Percentiles rank a stretch among this genome's conserved stretches.
These are phyloP conservation scores for Serendipita sp. DNA, from an alignment of 768 basidiomycete genomes.

Conservation along the genomic window DNA sequence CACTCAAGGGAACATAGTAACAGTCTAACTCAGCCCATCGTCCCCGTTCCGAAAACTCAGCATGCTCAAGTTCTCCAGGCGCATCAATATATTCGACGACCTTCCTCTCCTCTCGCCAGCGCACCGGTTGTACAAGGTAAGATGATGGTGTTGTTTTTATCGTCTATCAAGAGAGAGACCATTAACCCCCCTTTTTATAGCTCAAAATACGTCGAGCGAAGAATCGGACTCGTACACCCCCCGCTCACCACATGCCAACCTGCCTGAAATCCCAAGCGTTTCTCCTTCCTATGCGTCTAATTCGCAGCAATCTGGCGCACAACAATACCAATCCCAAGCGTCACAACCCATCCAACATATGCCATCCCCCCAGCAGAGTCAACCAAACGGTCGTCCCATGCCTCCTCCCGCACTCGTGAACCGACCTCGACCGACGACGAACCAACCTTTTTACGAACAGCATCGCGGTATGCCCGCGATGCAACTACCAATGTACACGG, in stretches of 20 bases:
- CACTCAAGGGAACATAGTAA: neutral
- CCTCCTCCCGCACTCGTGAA: neutral
- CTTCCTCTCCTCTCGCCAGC: constrained; percentile 1
- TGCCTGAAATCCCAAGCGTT: constrained; percentile 1
- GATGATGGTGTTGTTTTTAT: neutral
- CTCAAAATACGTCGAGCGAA: constrained; percentile 1
- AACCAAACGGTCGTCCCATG: neutral
- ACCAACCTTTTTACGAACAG: neutral
- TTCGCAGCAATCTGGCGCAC: neutral
- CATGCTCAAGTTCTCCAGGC: neutral
- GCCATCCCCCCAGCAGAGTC: neutral
- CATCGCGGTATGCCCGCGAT: constrained; percentile 4
- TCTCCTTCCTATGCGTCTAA: neutral
- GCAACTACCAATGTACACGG: constrained; percentile 3
- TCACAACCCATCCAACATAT: neutral
- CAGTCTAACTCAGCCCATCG: neutral
- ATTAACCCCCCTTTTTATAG: neutral
- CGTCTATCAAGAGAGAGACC: neutral
- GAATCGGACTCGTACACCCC: constrained; percentile 4
- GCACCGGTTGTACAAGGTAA: neutral
- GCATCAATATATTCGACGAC: neutral
- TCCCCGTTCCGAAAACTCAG: constrained; percentile 3
- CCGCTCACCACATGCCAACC: neutral
- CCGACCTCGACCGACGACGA: neutral
- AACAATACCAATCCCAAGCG: neutral